These are phyloP conservation scores for Knoxdaviesia proteae DNA, from an alignment of 2,329 filamentous ascomycete genomes.

Conservation along the genomic window DNA sequence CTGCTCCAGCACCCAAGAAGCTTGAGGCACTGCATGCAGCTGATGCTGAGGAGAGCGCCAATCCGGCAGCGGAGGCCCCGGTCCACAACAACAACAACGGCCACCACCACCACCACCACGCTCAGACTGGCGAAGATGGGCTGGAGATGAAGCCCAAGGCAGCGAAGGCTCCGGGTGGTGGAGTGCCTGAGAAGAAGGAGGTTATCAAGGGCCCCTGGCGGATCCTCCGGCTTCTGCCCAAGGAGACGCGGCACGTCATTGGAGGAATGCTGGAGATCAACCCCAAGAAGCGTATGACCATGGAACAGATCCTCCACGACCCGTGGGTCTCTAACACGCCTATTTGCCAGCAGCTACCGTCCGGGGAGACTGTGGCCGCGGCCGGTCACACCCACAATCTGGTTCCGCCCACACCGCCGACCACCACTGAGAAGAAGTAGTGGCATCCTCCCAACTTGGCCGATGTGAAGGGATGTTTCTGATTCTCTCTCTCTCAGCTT, in stretches of 20 bases:
- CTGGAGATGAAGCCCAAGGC: slow-evolving; percentile 4
- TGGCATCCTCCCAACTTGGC: no score
- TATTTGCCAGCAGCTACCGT: slow-evolving; percentile 61
- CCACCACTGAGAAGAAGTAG: slow-evolving; percentile 4
- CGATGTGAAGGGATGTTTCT: no score
- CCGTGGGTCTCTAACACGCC: slow-evolving; percentile 73
- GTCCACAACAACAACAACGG: slow-evolving; percentile 3
- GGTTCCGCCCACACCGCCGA: slow-evolving; percentile 41
- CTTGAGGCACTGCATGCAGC: slow-evolving; percentile 2
- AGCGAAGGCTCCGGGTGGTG: not conserved
- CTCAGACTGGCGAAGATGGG: slow-evolving; percentile 11
- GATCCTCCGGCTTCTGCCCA: slow-evolving; percentile 64
- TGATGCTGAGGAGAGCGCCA: not conserved
- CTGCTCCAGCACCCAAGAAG: no score
- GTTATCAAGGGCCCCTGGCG: slow-evolving; percentile 86
- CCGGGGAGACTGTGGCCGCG: slow-evolving; percentile 49
- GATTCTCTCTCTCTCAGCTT: no score
- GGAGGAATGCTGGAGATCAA: slow-evolving; percentile 82
- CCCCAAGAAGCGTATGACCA: slow-evolving; percentile 60
- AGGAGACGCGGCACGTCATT: slow-evolving; percentile 78
- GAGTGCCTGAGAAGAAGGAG: slow-evolving; percentile 36
- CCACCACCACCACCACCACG: slow-evolving; percentile 8
- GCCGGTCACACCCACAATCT: slow-evolving; percentile 68
- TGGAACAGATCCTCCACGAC: slow-evolving; percentile 72
- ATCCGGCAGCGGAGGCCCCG: slow-evolving; percentile 2